Evolutionary conservation across 768 basidiomycete species (phyloP).

Genomic region (Rhizopogon rudus): DNA sequence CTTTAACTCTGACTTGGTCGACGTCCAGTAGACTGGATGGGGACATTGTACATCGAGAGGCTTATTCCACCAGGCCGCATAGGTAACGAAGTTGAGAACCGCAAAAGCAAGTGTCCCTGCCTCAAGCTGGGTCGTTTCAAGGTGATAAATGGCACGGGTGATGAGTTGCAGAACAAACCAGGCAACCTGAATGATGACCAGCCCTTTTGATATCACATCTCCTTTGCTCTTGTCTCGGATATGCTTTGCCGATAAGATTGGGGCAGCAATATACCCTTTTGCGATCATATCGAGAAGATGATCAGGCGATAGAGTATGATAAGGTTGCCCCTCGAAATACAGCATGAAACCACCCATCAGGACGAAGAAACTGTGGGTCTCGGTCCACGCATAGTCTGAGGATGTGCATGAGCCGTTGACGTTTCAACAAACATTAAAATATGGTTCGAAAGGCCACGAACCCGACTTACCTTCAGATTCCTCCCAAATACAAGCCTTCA

Average conservation of each 20-base stretch:
- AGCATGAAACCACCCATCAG: constrained; percentile 18
- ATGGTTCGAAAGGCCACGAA: neutral
- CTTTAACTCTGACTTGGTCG: too few species aligned
- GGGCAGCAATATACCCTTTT: neutral
- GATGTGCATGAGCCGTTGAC: too few species aligned
- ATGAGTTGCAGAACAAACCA: constrained; percentile 32
- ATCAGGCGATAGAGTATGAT: neutral
- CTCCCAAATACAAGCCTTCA: neutral
- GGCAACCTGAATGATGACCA: constrained; percentile 27
- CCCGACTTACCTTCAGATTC: neutral
- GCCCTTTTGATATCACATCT: constrained; percentile 27
- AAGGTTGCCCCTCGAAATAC: neutral
- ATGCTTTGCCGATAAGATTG: constrained; percentile 4
- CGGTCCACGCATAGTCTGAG: neutral
- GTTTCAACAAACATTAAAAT: too few species aligned
- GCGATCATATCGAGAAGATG: neutral
- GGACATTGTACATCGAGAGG: constrained; percentile 28
- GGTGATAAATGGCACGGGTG: constrained; percentile 14
- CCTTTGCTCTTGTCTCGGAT: constrained; percentile 28
- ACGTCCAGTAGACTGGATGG: neutral
- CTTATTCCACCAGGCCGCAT: constrained; percentile 35
- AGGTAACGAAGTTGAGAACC: constrained; percentile 27
- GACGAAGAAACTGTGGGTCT: constrained; percentile 12
- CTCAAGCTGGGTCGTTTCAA: constrained; percentile 31
- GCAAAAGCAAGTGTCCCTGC: constrained; percentile 31